Percentiles rank a stretch among this genome's conserved stretches.
These are phyloP conservation scores for Colletotrichum plurivorum DNA, from an alignment of 2,329 filamentous ascomycete species.

Conservation along the genomic window DNA sequence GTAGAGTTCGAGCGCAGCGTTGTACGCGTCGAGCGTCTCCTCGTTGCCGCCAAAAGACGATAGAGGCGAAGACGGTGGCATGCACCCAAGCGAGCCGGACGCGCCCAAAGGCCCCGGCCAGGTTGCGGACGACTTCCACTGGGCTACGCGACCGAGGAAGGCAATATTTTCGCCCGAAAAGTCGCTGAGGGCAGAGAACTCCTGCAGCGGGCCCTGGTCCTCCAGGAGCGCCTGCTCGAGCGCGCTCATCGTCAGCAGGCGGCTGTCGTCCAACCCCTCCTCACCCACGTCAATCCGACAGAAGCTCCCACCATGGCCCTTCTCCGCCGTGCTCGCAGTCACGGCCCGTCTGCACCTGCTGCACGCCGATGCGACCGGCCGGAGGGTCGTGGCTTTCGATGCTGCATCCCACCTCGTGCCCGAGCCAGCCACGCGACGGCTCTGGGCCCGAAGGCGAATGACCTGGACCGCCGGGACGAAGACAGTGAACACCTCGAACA, in stretches of 20 bases:
- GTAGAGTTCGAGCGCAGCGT: conserved; percentile 64
- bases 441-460: conserved; percentile 44
- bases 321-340: conserved; percentile 44
- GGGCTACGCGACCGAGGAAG: conserved; percentile 63
- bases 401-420: conserved; percentile 49
- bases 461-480: conserved; percentile 61
- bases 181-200: conserved; percentile 67
- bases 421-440: conserved; percentile 43
- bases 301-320: conserved; percentile 49
- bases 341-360: conserved; percentile 41
- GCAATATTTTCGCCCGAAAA: conserved; percentile 73
- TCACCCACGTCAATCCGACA: conserved; percentile 31
- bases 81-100: not conserved
- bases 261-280: conserved; percentile 49
- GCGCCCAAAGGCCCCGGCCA: conserved; percentile 1
- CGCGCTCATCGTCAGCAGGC: conserved; percentile 65
- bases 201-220: conserved; percentile 62
- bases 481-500: conserved; percentile 69
- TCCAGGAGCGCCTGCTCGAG: conserved; percentile 63
- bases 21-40: conserved; percentile 49
- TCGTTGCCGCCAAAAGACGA: not conserved
- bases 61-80: not conserved
- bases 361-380: conserved; percentile 33
- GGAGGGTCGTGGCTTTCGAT: conserved; percentile 44
- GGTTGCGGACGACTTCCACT: conserved; percentile 55